Percentiles rank a stretch among this genome's conserved stretches.
These are phyloP conservation scores for Chrysosporium queenslandicum DNA, from an alignment of 2,329 filamentous ascomycete genomes.

Conservation along the genomic window DNA sequence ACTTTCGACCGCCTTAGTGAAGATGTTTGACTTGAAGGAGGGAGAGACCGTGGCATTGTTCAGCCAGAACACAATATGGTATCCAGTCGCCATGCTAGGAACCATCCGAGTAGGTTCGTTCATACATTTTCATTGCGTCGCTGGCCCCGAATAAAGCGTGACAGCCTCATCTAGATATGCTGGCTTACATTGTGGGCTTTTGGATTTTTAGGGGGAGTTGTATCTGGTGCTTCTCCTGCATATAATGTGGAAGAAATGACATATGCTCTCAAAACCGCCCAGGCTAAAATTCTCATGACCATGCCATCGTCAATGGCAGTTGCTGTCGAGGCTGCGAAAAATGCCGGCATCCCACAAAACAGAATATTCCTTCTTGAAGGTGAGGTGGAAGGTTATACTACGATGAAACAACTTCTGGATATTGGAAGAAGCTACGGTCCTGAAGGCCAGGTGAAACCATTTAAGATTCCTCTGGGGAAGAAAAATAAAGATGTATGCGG, in stretches of 20 bases:
- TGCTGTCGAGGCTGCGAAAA: constrained; percentile 45
- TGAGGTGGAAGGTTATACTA: constrained; percentile 41
- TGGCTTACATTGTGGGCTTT: not conserved
- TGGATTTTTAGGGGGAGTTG: constrained; percentile 35
- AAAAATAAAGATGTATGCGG: constrained; percentile 49
- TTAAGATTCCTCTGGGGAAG: constrained; percentile 43
- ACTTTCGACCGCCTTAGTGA: constrained; percentile 51
- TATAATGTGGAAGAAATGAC: constrained; percentile 60
- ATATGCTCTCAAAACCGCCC: constrained; percentile 50
- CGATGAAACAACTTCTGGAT: constrained; percentile 26
- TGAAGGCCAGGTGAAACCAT: constrained; percentile 39
- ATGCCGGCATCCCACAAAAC: constrained; percentile 44
- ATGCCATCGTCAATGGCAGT: constrained; percentile 46
- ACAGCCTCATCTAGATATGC: no score
- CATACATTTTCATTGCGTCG: no score
- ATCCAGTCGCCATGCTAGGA: constrained; percentile 53
- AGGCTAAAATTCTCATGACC: constrained; percentile 51
- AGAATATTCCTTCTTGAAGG: constrained; percentile 51
- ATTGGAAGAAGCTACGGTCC: constrained; percentile 32
- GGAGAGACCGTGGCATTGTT: constrained; percentile 53
- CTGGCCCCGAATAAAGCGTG: no score
- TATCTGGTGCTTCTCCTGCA: constrained; percentile 54
- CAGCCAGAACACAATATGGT: constrained; percentile 57
- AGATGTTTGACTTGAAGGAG: constrained; percentile 44
- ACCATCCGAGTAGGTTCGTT: constrained; percentile 40